phyloP scores from a whole-genome alignment of 176 grass and related monocot genomes.

The Triticum urartu region DNA sequence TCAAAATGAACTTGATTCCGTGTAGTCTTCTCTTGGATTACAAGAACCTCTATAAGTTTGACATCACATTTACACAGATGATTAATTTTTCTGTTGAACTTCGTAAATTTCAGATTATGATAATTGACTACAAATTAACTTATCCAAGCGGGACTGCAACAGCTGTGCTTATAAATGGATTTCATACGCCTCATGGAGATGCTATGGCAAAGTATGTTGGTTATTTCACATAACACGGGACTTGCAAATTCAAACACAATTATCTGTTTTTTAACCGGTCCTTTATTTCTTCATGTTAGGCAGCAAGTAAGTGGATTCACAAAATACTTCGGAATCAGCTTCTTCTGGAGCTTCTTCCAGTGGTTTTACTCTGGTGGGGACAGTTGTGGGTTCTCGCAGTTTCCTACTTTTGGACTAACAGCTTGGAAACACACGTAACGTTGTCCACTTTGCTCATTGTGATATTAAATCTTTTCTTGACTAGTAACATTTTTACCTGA shows the following conservation, averaged over 20 bases:
- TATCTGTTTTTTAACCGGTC: not conserved
- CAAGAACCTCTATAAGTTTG: not conserved
- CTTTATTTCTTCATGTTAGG: conserved; percentile 46
- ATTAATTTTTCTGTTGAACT: conserved; percentile 4
- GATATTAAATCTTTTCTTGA: not conserved
- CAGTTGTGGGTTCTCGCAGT: conserved; percentile 84
- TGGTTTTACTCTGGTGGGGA: conserved; percentile 97
- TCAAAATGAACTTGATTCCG: not conserved
- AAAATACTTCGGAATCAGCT: conserved; percentile 85
- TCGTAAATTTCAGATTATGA: conserved; percentile 79
- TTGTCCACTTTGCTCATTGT: conserved; percentile 7
- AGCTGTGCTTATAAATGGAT: conserved; percentile 98
- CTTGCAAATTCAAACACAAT: not conserved
- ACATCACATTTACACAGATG: not conserved
- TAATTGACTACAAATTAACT: conserved; percentile 87
- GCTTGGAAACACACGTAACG: conserved; percentile 93
- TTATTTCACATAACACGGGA: conserved; percentile 14
- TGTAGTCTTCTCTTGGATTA: not conserved
- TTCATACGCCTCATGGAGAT: conserved; percentile 87
- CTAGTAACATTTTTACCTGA: conserved; percentile 26
- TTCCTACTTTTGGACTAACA: conserved; percentile 88
- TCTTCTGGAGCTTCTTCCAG: conserved; percentile 97
- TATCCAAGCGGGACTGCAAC: conserved; percentile 99
- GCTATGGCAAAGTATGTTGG: conserved; percentile 65
- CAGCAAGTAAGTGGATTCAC: conserved; percentile 85